phyloP scores from a whole-genome alignment of 2,329 filamentous ascomycete genomes.

The Colletotrichum limetticola region DNA sequence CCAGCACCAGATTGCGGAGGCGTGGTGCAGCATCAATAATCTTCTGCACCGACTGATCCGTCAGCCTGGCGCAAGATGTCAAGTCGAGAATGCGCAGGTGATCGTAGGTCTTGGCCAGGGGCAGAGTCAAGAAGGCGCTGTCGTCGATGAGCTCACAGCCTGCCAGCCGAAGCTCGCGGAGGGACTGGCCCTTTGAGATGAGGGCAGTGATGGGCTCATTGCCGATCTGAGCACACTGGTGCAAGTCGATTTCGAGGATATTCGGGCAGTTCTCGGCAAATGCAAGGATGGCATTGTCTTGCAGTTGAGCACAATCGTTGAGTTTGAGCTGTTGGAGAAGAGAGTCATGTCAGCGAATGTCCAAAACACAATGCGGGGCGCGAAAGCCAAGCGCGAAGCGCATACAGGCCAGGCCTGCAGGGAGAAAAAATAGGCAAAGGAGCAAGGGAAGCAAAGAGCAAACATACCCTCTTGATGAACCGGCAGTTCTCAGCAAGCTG shows the following conservation, averaged over 20 bases:
- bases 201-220: slow-evolving; percentile 87
- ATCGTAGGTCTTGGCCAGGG: slow-evolving; percentile 77
- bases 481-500: slow-evolving; percentile 83
- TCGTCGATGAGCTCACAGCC: slow-evolving; percentile 89
- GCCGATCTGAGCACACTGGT: slow-evolving; percentile 83
- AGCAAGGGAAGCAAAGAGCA: not conserved
- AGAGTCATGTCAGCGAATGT: slow-evolving; percentile 43
- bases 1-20: slow-evolving; percentile 90
- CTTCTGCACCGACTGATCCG: slow-evolving; percentile 86
- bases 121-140: slow-evolving; percentile 84
- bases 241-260: slow-evolving; percentile 95
- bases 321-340: slow-evolving; percentile 77
- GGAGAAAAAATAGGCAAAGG: slow-evolving; percentile 11
- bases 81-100: slow-evolving; percentile 93
- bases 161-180: slow-evolving; percentile 91
- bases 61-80: slow-evolving; percentile 86
- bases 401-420: not conserved
- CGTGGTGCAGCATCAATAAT: slow-evolving; percentile 89
- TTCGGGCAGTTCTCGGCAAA: slow-evolving; percentile 91
- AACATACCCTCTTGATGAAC: slow-evolving; percentile 83
- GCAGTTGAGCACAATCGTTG: slow-evolving; percentile 89
- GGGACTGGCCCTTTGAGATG: slow-evolving; percentile 78
- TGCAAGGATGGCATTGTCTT: slow-evolving; percentile 82
- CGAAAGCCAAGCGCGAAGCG: not conserved
- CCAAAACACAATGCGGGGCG: not conserved